A percentile compares a stretch with the other conserved stretches of the same genome.
phyloP scores from a whole-genome alignment of 768 basidiomycete genomes.

The Collybiopsis luxurians region DNA sequence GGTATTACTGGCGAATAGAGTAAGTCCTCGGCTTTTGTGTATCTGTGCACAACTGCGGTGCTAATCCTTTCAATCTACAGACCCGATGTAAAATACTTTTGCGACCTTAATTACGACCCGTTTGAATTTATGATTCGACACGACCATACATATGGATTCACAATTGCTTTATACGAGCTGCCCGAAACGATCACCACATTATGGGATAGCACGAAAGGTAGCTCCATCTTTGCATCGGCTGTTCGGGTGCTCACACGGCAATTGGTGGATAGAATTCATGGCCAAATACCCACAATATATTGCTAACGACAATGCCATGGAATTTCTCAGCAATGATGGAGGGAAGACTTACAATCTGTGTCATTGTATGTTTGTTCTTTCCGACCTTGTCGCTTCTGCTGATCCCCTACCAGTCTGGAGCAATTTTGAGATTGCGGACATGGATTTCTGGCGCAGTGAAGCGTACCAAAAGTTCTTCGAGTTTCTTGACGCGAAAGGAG shows the following conservation, averaged over 20 bases:
- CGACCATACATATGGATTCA: conserved; percentile 73
- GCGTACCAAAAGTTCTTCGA: conserved; percentile 70
- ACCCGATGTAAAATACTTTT: conserved; percentile 74
- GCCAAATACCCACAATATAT: conserved; percentile 52
- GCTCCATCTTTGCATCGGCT: conserved; percentile 14
- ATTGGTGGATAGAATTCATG: conserved; percentile 44
- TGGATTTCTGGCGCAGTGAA: conserved; percentile 67
- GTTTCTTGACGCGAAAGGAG: conserved; percentile 59
- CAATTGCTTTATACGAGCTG: conserved; percentile 73
- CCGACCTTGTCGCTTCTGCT: neutral
- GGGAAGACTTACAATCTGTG: conserved; percentile 72
- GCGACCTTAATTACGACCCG: conserved; percentile 64
- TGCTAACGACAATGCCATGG: conserved; percentile 55
- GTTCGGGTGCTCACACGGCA: neutral
- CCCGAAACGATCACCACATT: conserved; percentile 72
- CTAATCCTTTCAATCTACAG: conserved; percentile 48
- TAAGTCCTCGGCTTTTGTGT: conserved; percentile 23
- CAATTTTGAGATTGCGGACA: conserved; percentile 70
- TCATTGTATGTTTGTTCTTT: conserved; percentile 48
- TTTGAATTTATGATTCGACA: conserved; percentile 71
- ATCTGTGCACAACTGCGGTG: too few relatives aligned
- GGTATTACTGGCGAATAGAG: conserved; percentile 66
- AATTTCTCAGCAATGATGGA: conserved; percentile 44
- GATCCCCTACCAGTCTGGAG: conserved; percentile 45
- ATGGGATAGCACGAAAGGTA: conserved; percentile 69